A percentile compares a stretch with the other conserved stretches of the same genome.
phyloP scores from a whole-genome alignment of 1,284 basidiomycete genomes.

The Sanghuangporus sanghuang region DNA sequence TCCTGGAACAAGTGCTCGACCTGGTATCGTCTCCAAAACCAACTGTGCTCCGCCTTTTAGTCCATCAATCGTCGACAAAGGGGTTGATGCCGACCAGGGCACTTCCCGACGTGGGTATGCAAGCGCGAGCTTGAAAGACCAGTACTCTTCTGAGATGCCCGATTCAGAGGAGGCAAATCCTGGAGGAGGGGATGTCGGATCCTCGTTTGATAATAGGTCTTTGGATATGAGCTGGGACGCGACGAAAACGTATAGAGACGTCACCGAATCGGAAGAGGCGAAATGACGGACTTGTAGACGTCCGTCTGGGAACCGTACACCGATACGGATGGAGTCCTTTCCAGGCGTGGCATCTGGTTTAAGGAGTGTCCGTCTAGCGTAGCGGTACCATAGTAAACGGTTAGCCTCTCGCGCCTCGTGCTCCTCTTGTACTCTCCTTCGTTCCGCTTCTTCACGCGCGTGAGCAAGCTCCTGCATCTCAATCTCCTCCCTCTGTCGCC shows the following conservation, averaged over 20 bases:
- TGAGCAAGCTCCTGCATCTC: slow-evolving; percentile 28
- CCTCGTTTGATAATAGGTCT: slow-evolving; percentile 31
- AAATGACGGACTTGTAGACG: slow-evolving; percentile 57
- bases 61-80: slow-evolving; percentile 45
- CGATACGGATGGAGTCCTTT: slow-evolving; percentile 46
- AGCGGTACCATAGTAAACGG: slow-evolving; percentile 45
- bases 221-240: slow-evolving; percentile 48
- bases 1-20: slow-evolving; percentile 21
- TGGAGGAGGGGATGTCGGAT: slow-evolving; percentile 38
- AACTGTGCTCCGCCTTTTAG: slow-evolving; percentile 64
- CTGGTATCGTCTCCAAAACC: slow-evolving; percentile 54
- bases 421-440: slow-evolving; percentile 24
- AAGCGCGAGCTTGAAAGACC: slow-evolving; percentile 66
- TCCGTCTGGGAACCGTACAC: slow-evolving; percentile 65
- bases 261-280: slow-evolving; percentile 43
- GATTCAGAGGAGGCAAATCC: slow-evolving; percentile 27
- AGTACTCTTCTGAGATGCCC: slow-evolving; percentile 49
- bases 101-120: slow-evolving; percentile 70
- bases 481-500: slow-evolving; percentile 28
- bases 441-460: slow-evolving; percentile 28
- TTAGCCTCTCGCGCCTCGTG: slow-evolving; percentile 29
- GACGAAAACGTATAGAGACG: slow-evolving; percentile 64
- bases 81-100: slow-evolving; percentile 39
- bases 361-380: slow-evolving; percentile 17
- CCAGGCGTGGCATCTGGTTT: slow-evolving; percentile 21